phyloP scores from a whole-genome alignment of 805 yeast species.

The Nakazawaea pomicola region DNA sequence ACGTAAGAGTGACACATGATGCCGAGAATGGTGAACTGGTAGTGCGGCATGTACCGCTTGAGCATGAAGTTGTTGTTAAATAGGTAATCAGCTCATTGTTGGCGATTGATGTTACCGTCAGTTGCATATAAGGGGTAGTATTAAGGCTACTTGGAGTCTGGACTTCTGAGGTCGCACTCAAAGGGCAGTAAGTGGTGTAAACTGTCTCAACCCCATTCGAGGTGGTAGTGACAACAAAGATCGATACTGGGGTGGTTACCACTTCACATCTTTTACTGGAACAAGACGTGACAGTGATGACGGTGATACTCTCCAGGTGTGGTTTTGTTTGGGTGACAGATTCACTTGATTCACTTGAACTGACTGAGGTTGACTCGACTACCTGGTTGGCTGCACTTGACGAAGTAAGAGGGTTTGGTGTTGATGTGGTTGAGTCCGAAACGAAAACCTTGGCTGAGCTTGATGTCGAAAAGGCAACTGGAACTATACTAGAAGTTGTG shows the following conservation, averaged over 20 bases:
- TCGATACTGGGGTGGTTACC: background rate
- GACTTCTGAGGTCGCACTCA: slow-evolving; percentile 13
- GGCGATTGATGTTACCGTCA: slow-evolving; percentile 21
- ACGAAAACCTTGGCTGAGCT: too few relatives aligned
- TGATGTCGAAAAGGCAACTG: too few relatives aligned
- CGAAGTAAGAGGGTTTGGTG: slow-evolving; percentile 26
- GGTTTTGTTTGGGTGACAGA: slow-evolving; percentile 2
- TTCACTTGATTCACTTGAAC: slow-evolving; percentile 12
- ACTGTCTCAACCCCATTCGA: background rate
- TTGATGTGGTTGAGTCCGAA: slow-evolving; percentile 32
- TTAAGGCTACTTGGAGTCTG: too few relatives aligned
- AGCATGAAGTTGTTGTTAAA: slow-evolving; percentile 29
- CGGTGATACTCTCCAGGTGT: slow-evolving; percentile 6
- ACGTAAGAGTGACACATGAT: slow-evolving; percentile 27
- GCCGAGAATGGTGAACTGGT: slow-evolving; percentile 19
- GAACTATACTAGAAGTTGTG: too few relatives aligned
- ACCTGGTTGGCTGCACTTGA: too few relatives aligned
- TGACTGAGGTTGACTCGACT: slow-evolving; percentile 23
- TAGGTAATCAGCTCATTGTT: too few relatives aligned
- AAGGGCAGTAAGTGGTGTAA: slow-evolving; percentile 11
- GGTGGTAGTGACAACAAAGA: background rate
- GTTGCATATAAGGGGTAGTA: slow-evolving; percentile 19
- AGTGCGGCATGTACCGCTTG: slow-evolving; percentile 24
- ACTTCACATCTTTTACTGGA: slow-evolving; percentile 11
- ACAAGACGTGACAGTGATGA: slow-evolving; percentile 21